Base-by-base conservation (phyloP, 1,284 basidiomycete genomes). In the Trametes sp. region DNA sequence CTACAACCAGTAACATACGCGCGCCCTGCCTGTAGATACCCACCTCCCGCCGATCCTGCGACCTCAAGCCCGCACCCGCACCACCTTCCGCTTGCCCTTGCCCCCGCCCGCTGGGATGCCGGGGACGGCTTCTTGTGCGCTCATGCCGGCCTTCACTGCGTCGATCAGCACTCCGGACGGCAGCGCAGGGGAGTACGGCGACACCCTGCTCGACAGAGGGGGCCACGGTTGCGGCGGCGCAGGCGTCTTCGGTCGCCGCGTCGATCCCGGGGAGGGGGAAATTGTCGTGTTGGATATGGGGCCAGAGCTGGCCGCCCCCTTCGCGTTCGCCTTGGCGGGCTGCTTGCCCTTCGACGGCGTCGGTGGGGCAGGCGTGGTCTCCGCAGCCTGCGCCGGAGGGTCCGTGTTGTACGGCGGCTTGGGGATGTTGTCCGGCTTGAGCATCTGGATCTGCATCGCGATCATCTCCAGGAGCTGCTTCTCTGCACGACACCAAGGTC, bases 381-480 rank as follows among this genome's bases (percentile, higher is more conserved):
- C 73, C 2, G 60, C 53, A 4, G 66, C 56, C 19, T 70, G 61
- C 1, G 67, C 50, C 29, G 74, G 69, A 1, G 76, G 59, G 1
- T 77, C 65, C 2, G 73, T 66, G 50, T 75, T 77, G 70, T 87
- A 92, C 0, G 90, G 90, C n/a, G 86, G 82, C 62, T 82, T 84
- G 33, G 92, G 93, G 26, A 88, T 77, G 66, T 84, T 86, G 62
- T 89, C 87, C 0, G 92, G 90, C 74, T 94, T 92, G 64, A 84
- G 74, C 54, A 81, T 78, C 71, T 94, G 93, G 63, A 96, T 90
- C 70, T 92, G 88, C 61, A 84, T 78, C 21, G 90, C 87, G 69
- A 96, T 85, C 73, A 87, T 83, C 75, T 91, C 88, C 61, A 95
- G 82, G 2, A 97, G 81, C 69, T 93, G 88, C 74, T 95, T 93